Evolutionary conservation across 2,329 filamentous ascomycete genomes (phyloP).

Genomic region (Annulohypoxylon truncatum): DNA sequence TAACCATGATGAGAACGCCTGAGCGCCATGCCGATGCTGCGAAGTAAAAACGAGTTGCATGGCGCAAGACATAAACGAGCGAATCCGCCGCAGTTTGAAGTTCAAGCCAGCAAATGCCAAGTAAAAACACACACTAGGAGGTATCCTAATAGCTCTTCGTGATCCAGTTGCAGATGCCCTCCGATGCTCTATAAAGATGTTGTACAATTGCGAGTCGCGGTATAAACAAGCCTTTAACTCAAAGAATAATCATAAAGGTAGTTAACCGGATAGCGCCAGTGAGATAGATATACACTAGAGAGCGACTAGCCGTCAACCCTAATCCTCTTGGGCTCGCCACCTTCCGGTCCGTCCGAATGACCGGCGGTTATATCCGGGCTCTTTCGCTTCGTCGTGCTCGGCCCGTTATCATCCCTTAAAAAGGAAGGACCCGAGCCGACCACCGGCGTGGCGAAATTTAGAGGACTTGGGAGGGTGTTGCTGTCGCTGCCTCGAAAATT

Average conservation of each 20-base stretch:
- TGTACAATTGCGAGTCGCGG: slow-evolving; percentile 40
- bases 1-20: slow-evolving; percentile 28
- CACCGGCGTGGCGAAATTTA: slow-evolving; percentile 90
- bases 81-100: slow-evolving; percentile 36
- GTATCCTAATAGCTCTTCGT: slow-evolving; percentile 36
- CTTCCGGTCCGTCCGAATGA: slow-evolving; percentile 57
- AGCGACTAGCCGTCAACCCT: slow-evolving; percentile 60
- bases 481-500: slow-evolving; percentile 76
- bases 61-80: slow-evolving; percentile 41
- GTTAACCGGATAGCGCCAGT: not conserved
- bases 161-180: slow-evolving; percentile 25
- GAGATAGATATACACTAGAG: not conserved
- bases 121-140: slow-evolving; percentile 32
- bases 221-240: slow-evolving; percentile 24
- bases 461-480: slow-evolving; percentile 89
- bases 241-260: slow-evolving; percentile 6
- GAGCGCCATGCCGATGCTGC: slow-evolving; percentile 48
- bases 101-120: slow-evolving; percentile 40
- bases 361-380: slow-evolving; percentile 64
- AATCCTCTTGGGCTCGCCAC: slow-evolving; percentile 64
- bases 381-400: slow-evolving; percentile 62
- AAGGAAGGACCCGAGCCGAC: slow-evolving; percentile 72
- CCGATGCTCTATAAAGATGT: slow-evolving; percentile 36
- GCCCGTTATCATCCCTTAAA: slow-evolving; percentile 64
- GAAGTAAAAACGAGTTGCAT: slow-evolving; percentile 41